phyloP scores from a whole-genome alignment of 805 yeast genomes.

The Barnettozyma sucrosica region DNA sequence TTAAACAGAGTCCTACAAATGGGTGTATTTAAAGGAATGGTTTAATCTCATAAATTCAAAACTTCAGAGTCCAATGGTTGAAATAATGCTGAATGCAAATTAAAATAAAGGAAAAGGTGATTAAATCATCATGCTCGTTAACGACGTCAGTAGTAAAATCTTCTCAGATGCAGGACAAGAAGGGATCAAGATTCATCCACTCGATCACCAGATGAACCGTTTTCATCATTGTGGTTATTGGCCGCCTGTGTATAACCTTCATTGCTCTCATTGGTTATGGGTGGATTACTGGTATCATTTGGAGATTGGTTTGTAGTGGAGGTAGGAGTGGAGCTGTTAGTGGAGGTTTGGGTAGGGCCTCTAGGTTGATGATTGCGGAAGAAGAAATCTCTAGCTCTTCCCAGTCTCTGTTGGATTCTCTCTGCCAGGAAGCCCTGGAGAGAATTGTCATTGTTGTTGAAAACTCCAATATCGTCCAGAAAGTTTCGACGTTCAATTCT shows the following conservation, averaged over 20 bases:
- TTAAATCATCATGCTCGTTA: not conserved
- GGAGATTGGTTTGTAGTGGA: not conserved
- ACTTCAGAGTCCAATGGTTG: not conserved
- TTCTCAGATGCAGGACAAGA: not conserved
- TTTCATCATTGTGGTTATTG: not conserved
- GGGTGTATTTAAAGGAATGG: not conserved
- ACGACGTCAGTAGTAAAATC: not conserved
- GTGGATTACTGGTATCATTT: not conserved
- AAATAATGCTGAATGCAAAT: not conserved
- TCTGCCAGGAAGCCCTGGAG: conserved; percentile 4
- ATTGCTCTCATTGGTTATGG: not conserved
- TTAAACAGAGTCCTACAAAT: too few relatives aligned
- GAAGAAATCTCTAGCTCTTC: not conserved
- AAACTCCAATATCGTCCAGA: not conserved
- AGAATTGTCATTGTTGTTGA: not conserved
- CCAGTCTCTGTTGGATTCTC: conserved; percentile 3
- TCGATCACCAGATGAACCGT: not conserved
- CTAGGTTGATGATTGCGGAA: not conserved
- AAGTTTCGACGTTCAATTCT: conserved; percentile 2
- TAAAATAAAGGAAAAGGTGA: not conserved
- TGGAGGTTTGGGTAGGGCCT: not conserved
- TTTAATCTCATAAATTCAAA: not conserved
- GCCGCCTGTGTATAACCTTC: not conserved
- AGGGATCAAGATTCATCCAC: not conserved
- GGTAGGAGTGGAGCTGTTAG: not conserved